These are phyloP conservation scores for Emmonsiellopsis sp. DNA, from an alignment of 2,329 filamentous ascomycete species.

Conservation along the genomic window DNA sequence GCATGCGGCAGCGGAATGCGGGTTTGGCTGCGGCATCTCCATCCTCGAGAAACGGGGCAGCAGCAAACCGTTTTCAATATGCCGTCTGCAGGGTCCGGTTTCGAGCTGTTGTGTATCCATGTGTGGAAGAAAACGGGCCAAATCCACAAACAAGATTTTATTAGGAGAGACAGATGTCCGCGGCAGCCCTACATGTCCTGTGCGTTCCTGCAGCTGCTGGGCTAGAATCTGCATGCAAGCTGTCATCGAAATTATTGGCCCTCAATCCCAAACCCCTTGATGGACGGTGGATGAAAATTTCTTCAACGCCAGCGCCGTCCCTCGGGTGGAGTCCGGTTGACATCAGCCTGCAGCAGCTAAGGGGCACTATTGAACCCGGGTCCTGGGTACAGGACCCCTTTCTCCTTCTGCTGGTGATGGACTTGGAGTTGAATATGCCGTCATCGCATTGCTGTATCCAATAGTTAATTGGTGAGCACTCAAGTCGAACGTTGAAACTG, in stretches of 20 bases:
- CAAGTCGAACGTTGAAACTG: background rate
- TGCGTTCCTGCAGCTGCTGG: background rate
- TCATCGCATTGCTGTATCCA: background rate
- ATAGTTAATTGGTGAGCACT: too few species aligned
- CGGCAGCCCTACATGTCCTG: background rate
- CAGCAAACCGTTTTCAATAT: background rate
- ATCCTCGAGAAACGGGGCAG: background rate
- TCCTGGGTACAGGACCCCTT: background rate
- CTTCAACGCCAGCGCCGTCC: background rate
- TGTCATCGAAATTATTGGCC: background rate
- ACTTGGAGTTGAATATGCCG: background rate
- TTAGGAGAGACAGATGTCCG: background rate
- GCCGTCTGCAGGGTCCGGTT: background rate
- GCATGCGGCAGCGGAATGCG: too few species aligned
- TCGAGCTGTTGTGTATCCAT: background rate
- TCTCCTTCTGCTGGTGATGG: background rate
- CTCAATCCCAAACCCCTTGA: background rate
- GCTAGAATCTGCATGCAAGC: background rate
- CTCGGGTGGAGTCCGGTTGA: background rate
- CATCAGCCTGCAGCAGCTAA: slow-evolving; percentile 1
- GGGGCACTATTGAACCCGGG: background rate
- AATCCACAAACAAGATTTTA: background rate
- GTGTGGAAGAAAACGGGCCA: background rate
- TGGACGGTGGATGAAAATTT: background rate
- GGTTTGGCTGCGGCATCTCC: background rate